A percentile compares a stretch with the other conserved stretches of the same genome.
Evolutionary conservation across 2,329 filamentous ascomycete species (phyloP).

Genomic region (Ustilaginoidea virens): DNA sequence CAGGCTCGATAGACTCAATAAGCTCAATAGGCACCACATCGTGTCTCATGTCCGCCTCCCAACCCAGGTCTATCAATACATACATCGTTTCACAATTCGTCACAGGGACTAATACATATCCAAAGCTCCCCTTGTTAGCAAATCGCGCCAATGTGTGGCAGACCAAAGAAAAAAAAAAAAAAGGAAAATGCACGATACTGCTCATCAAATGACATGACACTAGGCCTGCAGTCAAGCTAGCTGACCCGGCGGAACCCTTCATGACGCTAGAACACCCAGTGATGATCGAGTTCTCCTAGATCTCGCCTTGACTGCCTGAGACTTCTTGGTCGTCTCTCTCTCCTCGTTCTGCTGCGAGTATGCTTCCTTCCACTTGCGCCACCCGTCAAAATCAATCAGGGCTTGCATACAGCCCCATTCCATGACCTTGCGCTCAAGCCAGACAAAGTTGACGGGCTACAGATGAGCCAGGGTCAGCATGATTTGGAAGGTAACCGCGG

Average conservation of each 20-base stretch:
- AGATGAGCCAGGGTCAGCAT: conserved; percentile 1
- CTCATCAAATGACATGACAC: background rate
- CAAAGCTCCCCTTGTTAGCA: no score
- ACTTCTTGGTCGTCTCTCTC: conserved; percentile 26
- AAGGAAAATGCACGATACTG: background rate
- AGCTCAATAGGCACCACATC: no score
- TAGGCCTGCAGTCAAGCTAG: background rate
- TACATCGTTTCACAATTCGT: background rate
- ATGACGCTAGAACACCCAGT: conserved; percentile 6
- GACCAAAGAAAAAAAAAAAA: background rate
- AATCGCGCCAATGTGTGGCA: no score
- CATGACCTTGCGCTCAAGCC: conserved; percentile 94
- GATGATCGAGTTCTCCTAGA: conserved; percentile 30
- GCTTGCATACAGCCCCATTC: conserved; percentile 99
- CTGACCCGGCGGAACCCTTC: background rate
- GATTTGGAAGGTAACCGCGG: background rate
- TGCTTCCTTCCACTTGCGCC: conserved; percentile 84
- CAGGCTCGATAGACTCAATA: no score
- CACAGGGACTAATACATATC: conserved; percentile 1
- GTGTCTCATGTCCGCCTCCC: no score
- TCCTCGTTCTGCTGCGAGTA: conserved; percentile 38
- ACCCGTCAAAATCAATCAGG: conserved; percentile 94
- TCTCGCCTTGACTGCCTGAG: conserved; percentile 19
- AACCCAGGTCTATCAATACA: background rate
- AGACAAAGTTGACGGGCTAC: conserved; percentile 91